Evolutionary conservation across 176 grass and related monocot species (phyloP).

Genomic region (Echinochloa phyllopogon): DNA sequence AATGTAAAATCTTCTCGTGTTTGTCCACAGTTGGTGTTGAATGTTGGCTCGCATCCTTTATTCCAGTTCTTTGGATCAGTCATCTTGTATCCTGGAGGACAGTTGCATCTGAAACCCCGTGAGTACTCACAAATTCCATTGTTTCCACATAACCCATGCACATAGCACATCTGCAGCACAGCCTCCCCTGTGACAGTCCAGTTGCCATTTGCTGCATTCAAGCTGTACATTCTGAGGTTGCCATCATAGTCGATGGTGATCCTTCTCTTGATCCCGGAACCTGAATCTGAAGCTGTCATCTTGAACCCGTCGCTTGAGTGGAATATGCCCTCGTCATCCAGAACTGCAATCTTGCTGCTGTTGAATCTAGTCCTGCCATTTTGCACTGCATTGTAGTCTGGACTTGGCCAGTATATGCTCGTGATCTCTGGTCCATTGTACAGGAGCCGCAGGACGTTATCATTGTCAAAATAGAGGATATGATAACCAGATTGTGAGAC

Average conservation of each 20-base stretch:
- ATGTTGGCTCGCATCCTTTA: constrained; percentile 64
- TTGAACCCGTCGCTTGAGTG: constrained; percentile 60
- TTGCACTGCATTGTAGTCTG: constrained; percentile 41
- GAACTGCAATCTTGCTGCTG: constrained; percentile 58
- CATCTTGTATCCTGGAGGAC: constrained; percentile 75
- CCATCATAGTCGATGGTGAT: constrained; percentile 72
- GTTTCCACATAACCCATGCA: constrained; percentile 76
- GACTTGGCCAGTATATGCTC: constrained; percentile 76
- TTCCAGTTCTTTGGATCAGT: constrained; percentile 53
- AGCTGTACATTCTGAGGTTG: constrained; percentile 83
- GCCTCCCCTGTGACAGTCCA: constrained; percentile 60
- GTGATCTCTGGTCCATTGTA: constrained; percentile 60
- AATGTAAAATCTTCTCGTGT: constrained; percentile 45
- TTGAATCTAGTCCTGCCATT: constrained; percentile 64
- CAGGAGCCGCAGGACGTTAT: constrained; percentile 67
- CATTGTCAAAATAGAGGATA: constrained; percentile 68
- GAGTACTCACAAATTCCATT: constrained; percentile 73
- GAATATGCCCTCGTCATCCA: constrained; percentile 53
- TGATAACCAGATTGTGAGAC: constrained; percentile 39
- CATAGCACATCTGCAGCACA: constrained; percentile 48
- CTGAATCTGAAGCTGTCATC: constrained; percentile 53
- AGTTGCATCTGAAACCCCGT: constrained; percentile 48
- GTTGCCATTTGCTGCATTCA: constrained; percentile 55
- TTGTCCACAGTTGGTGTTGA: constrained; percentile 37
- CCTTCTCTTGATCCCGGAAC: constrained; percentile 53